A percentile compares a stretch with the other conserved stretches of the same genome.
Evolutionary conservation across 768 basidiomycete species (phyloP).

Genomic region (Leccinellum rugosiceps): DNA sequence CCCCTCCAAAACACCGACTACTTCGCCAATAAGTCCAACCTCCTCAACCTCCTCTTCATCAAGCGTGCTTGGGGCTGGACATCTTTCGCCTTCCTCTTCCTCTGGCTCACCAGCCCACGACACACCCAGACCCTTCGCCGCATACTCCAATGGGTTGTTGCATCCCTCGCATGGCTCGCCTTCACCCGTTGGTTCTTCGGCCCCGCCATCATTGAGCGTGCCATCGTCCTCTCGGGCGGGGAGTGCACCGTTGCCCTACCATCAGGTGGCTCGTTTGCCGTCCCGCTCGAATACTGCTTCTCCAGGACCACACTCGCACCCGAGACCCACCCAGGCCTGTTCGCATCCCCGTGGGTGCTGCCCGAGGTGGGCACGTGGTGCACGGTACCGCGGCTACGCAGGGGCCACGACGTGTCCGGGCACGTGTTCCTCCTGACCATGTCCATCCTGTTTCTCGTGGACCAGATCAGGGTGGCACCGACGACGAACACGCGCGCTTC

Average conservation of each 20-base stretch:
- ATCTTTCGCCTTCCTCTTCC: slow-evolving; percentile 56
- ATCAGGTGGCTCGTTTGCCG: slow-evolving; percentile 45
- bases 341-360: slow-evolving; percentile 40
- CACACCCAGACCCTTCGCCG: slow-evolving; percentile 40
- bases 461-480: slow-evolving; percentile 54
- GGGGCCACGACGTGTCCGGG: slow-evolving; percentile 91
- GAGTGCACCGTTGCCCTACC: slow-evolving; percentile 69
- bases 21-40: slow-evolving; percentile 79
- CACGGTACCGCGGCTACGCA: slow-evolving; percentile 58
- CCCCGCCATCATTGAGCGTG: slow-evolving; percentile 67
- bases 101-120: slow-evolving; percentile 56
- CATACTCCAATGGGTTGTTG: slow-evolving; percentile 51
- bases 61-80: slow-evolving; percentile 95
- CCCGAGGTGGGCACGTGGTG: slow-evolving; percentile 41
- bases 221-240: slow-evolving; percentile 66
- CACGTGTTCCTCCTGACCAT: slow-evolving; percentile 89
- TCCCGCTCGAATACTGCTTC: slow-evolving; percentile 60
- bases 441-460: slow-evolving; percentile 70
- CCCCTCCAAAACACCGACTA: slow-evolving; percentile 59
- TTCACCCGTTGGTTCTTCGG: slow-evolving; percentile 91
- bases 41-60: slow-evolving; percentile 83
- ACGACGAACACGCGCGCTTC: slow-evolving; percentile 37
- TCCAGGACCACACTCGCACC: slow-evolving; percentile 50
- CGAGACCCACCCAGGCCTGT: slow-evolving; percentile 60
- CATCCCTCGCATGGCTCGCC: slow-evolving; percentile 64